These are phyloP conservation scores for Candida tallmaniae DNA, from an alignment of 805 yeast species.

Conservation along the genomic window DNA sequence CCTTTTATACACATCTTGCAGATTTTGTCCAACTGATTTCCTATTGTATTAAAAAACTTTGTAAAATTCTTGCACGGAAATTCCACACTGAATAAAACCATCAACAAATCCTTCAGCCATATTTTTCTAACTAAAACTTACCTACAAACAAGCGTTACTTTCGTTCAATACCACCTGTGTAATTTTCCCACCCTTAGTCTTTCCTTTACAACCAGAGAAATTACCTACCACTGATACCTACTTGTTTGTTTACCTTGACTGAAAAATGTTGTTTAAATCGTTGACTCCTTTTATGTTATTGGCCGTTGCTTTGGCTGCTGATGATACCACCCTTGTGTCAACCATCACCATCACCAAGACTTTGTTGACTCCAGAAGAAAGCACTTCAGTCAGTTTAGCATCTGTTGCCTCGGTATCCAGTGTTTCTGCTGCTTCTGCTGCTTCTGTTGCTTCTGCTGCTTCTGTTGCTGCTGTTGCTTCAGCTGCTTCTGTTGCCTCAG, in stretches of 20 bases:
- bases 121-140: too few species aligned
- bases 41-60: too few species aligned
- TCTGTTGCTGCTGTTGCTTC: conserved; percentile 10
- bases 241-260: too few species aligned
- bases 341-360: conserved; percentile 47
- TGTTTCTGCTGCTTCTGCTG: conserved; percentile 13
- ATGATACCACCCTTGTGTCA: conserved; percentile 37
- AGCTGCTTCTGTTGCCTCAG: conserved; percentile 11
- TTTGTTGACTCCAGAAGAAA: conserved; percentile 43
- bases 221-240: too few species aligned
- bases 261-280: conserved; percentile 14
- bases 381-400: conserved; percentile 24
- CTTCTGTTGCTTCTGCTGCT: conserved; percentile 7
- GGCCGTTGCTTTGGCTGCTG: conserved; percentile 15
- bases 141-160: too few species aligned
- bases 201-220: too few species aligned
- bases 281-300: conserved; percentile 13
- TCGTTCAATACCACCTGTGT: too few species aligned
- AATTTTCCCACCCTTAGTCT: conserved; percentile 6
- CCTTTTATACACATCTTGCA: too few species aligned
- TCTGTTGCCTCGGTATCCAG: conserved; percentile 14
- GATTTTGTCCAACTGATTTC: too few species aligned
- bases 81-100: too few species aligned
- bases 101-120: conserved; percentile 9
- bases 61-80: too few species aligned